Evolutionary conservation across 2,329 filamentous ascomycete species (phyloP).

Genomic region (Sphaerulina populicola): DNA sequence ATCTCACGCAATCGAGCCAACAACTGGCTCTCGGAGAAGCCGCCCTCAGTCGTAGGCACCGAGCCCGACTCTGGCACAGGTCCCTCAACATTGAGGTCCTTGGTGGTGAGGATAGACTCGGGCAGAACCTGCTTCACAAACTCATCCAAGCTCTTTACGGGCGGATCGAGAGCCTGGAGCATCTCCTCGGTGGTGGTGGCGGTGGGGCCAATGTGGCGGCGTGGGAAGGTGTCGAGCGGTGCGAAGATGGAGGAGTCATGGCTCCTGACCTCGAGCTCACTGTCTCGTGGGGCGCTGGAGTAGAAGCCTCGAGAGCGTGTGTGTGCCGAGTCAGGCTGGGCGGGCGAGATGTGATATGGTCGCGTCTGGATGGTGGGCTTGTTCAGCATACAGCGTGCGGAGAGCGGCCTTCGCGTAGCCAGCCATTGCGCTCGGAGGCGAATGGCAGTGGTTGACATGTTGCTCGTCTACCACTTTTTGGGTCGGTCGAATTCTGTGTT

Average conservation of each 20-base stretch:
- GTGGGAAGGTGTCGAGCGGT: slow-evolving; percentile 58
- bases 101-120: slow-evolving; percentile 62
- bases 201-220: slow-evolving; percentile 80
- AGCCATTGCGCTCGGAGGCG: slow-evolving; percentile 32
- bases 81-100: slow-evolving; percentile 51
- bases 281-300: slow-evolving; percentile 23
- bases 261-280: slow-evolving; percentile 19
- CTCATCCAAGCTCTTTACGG: slow-evolving; percentile 63
- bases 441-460: slow-evolving; percentile 25
- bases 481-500: too few relatives aligned
- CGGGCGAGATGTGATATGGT: slow-evolving; percentile 6
- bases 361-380: slow-evolving; percentile 3
- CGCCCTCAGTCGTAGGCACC: slow-evolving; percentile 33
- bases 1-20: slow-evolving; percentile 48
- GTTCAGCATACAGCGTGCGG: slow-evolving; percentile 22
- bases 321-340: slow-evolving; percentile 8
- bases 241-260: slow-evolving; percentile 34
- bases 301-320: slow-evolving; percentile 24
- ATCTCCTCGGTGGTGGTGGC: slow-evolving; percentile 62
- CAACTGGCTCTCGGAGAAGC: slow-evolving; percentile 53
- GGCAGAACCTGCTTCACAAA: slow-evolving; percentile 83
- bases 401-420: slow-evolving; percentile 28
- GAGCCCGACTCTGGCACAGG: slow-evolving; percentile 39
- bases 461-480: neutral
- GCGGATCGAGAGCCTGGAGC: slow-evolving; percentile 70